These are phyloP conservation scores for Ganoderma meredithae DNA, from an alignment of 1,284 basidiomycete species.

Conservation along the genomic window DNA sequence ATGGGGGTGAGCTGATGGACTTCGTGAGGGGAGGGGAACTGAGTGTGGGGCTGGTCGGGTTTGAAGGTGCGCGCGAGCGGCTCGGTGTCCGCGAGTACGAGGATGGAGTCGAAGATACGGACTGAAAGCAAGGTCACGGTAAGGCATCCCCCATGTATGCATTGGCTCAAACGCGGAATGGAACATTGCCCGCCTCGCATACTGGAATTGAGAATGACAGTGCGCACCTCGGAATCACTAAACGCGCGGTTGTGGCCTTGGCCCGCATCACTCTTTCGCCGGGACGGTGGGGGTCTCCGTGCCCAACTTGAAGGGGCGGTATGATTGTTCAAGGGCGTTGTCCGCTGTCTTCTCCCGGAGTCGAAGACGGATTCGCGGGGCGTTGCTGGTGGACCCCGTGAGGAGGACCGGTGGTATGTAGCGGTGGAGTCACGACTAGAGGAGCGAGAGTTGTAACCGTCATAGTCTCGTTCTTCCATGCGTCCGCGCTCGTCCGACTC, in stretches of 20 bases:
- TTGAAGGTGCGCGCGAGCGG: constrained; percentile 69
- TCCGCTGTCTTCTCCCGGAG: constrained; percentile 65
- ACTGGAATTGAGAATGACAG: not conserved
- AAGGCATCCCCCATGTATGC: not conserved
- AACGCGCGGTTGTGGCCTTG: constrained; percentile 52
- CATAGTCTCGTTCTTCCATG: constrained; percentile 44
- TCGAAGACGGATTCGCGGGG: constrained; percentile 70
- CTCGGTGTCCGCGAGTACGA: constrained; percentile 51
- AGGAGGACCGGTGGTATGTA: constrained; percentile 51
- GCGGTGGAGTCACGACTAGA: constrained; percentile 62
- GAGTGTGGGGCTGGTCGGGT: constrained; percentile 63
- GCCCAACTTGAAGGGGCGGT: constrained; percentile 77
- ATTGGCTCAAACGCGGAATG: not conserved
- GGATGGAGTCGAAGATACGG: constrained; percentile 38
- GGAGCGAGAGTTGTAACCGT: constrained; percentile 53
- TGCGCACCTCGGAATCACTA: constrained; percentile 75
- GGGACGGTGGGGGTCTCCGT: constrained; percentile 65
- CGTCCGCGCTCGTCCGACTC: constrained; percentile 38
- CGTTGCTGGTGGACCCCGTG: constrained; percentile 48
- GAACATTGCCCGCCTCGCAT: not conserved
- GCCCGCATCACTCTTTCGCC: constrained; percentile 75
- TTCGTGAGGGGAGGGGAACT: constrained; percentile 42
- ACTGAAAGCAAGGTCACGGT: constrained; percentile 7
- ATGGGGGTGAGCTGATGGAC: constrained; percentile 51
- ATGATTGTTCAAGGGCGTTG: constrained; percentile 61